Conservation (phyloP, 2,329 filamentous ascomycete genomes). For the Colletotrichum brevisporum region DNA sequence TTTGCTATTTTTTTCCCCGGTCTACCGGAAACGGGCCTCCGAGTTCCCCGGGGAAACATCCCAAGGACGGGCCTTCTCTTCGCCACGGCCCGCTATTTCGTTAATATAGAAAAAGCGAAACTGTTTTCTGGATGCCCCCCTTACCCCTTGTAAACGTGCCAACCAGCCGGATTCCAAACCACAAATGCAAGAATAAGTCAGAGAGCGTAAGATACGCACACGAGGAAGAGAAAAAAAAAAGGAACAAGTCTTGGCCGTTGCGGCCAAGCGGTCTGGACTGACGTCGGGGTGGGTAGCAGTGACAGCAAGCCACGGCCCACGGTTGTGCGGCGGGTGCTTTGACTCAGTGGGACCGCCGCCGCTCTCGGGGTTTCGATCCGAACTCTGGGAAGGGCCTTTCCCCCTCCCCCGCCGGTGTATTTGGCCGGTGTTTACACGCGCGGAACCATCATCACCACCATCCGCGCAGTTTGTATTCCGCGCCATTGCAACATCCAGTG, state of each 20-base stretch:
- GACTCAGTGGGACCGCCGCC: conserved; percentile 12
- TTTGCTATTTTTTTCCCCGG: conserved; percentile 9
- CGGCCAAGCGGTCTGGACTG: conserved; percentile 7
- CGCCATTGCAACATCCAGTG: neutral
- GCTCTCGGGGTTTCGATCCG: conserved; percentile 23
- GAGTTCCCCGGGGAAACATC: conserved; percentile 21
- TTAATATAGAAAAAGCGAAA: conserved; percentile 38
- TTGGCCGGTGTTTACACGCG: neutral
- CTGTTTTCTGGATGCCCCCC: conserved; percentile 25
- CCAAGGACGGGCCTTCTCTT: conserved; percentile 18
- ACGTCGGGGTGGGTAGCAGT: conserved; percentile 25
- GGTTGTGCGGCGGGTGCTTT: conserved; percentile 16
- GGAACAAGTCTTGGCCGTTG: conserved; percentile 5
- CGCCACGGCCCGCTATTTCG: conserved; percentile 22
- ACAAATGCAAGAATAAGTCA: neutral
- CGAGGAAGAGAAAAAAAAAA: neutral
- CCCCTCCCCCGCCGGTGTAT: neutral
- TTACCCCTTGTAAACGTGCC: conserved; percentile 6
- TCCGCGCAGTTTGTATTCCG: neutral
- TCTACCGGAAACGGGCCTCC: conserved; percentile 28
- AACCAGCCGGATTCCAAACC: neutral
- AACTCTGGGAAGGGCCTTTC: conserved; percentile 14
- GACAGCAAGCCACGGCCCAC: conserved; percentile 1
- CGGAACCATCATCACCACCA: no score
- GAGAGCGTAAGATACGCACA: conserved; percentile 4